A percentile compares a stretch with the other conserved stretches of the same genome.
phyloP scores from a whole-genome alignment of 257 asterid genomes.

The Striga asiatica region DNA sequence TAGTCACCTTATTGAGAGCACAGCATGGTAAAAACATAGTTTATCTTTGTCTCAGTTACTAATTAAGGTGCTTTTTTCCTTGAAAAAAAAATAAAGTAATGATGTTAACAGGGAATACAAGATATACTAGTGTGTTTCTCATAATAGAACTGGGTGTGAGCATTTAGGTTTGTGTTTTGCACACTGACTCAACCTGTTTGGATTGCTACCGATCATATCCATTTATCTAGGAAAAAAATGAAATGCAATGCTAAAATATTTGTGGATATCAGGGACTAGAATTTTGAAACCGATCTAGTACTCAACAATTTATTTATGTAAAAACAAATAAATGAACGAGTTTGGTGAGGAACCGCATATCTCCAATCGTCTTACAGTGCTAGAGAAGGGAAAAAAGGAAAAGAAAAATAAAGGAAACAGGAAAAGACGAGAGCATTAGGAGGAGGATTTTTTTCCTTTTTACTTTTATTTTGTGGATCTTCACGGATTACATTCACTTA shows the following conservation, averaged over 20 bases:
- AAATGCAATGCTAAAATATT: not conserved
- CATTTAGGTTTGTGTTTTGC: not conserved
- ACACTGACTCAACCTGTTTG: not conserved
- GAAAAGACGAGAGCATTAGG: too few relatives aligned
- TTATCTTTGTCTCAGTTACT: not conserved
- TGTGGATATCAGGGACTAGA: not conserved
- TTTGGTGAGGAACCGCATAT: too few relatives aligned
- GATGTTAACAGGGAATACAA: not conserved
- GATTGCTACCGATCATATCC: not conserved
- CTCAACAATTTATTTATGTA: too few relatives aligned
- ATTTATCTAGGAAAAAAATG: not conserved
- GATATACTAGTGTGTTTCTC: not conserved
- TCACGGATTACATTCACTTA: too few relatives aligned
- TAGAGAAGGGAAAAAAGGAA: too few relatives aligned
- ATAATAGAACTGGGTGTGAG: not conserved
- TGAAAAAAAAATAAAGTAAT: too few relatives aligned
- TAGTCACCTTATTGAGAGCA: not conserved
- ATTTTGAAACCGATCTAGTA: not conserved
- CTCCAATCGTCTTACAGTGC: too few relatives aligned
- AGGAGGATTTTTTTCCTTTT: too few relatives aligned
- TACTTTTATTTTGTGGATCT: too few relatives aligned
- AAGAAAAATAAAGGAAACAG: too few relatives aligned
- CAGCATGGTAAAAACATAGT: not conserved
- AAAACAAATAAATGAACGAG: too few relatives aligned
- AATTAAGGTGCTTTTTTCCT: not conserved